These are phyloP conservation scores for Xylaria sp. DNA, from an alignment of 2,329 filamentous ascomycete genomes.

Conservation along the genomic window DNA sequence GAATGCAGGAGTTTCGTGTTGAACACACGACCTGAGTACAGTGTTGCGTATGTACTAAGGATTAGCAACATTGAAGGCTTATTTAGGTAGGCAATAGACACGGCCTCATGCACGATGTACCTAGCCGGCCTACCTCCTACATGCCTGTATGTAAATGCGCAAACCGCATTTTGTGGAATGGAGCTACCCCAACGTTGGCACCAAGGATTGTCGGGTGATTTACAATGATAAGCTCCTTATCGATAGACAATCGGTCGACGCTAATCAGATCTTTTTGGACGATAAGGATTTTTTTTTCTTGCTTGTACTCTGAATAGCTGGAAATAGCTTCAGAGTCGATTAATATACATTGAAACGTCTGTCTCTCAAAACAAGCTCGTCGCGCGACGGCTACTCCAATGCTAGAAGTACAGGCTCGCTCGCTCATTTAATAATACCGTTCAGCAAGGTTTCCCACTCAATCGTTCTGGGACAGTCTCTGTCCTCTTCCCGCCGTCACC, in stretches of 20 bases:
- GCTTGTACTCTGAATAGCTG: not conserved
- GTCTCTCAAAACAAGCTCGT: not conserved
- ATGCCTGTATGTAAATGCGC: not conserved
- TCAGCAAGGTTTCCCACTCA: not conserved
- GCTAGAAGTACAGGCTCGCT: not conserved
- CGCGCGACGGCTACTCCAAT: not conserved
- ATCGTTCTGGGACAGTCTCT: not conserved
- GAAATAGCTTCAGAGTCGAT: slow-evolving; percentile 14
- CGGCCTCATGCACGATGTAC: no score
- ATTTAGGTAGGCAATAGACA: no score
- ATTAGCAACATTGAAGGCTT: no score
- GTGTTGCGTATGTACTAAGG: not conserved
- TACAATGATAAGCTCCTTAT: slow-evolving; percentile 18
- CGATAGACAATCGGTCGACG: slow-evolving; percentile 16
- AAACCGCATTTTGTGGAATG: not conserved
- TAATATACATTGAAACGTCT: not conserved
- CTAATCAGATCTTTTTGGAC: slow-evolving; percentile 13
- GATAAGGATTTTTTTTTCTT: slow-evolving; percentile 34
- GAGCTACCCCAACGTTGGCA: not conserved
- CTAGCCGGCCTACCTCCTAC: not conserved
- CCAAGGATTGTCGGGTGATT: not conserved
- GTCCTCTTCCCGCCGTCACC: slow-evolving; percentile 18
- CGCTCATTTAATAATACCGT: not conserved
- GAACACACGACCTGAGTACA: not conserved
- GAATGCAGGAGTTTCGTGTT: not conserved